Conservation (phyloP, 1,284 basidiomycete genomes). For the Somion occarium region DNA sequence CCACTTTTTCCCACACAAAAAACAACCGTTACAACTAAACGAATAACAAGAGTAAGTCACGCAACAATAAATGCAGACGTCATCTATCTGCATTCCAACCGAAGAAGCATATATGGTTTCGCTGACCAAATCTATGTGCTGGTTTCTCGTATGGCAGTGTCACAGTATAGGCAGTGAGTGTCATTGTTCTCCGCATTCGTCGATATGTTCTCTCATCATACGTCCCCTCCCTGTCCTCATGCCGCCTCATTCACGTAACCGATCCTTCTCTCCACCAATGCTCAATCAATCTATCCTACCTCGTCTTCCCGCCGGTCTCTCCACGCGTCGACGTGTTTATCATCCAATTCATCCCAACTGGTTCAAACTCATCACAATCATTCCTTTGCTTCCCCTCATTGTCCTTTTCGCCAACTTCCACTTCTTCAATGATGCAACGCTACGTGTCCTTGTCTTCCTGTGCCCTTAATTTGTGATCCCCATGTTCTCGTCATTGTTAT, state of each 20-base stretch:
- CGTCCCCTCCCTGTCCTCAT: background rate
- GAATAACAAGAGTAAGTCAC: background rate
- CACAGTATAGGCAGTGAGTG: background rate
- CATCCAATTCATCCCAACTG: background rate
- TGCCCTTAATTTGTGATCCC: background rate
- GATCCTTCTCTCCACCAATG: background rate
- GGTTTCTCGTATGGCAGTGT: background rate
- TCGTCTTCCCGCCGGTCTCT: too few relatives aligned
- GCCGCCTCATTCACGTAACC: background rate
- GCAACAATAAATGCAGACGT: background rate
- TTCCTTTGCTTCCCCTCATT: background rate
- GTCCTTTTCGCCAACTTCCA: too few relatives aligned
- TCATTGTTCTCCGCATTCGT: slow-evolving; percentile 2
- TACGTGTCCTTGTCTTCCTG: background rate
- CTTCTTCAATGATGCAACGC: background rate
- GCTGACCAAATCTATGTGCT: background rate
- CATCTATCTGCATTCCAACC: background rate
- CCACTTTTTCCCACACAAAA: too few relatives aligned
- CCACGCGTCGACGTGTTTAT: too few relatives aligned
- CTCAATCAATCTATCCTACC: background rate
- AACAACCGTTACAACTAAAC: too few relatives aligned
- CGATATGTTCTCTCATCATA: background rate
- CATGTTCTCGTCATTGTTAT: background rate
- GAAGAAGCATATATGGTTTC: background rate
- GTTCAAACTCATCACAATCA: background rate